Base-by-base conservation (phyloP, 139 green algal species). In the Yamagishiella unicocca region DNA sequence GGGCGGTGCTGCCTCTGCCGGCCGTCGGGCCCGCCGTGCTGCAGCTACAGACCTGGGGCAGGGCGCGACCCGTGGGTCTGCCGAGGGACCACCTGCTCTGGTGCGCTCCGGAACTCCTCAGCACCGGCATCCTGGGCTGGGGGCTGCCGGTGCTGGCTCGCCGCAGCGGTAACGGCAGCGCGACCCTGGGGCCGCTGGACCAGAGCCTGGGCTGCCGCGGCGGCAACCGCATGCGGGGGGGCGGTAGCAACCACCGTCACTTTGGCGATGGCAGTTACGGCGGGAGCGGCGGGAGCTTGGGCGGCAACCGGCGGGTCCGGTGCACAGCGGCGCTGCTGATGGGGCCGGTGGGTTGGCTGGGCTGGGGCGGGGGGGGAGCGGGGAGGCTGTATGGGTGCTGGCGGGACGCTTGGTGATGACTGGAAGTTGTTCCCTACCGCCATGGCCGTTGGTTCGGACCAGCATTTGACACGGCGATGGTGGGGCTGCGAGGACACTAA, bases 1-100 rank as follows among this genome's bases (percentile, higher is more conserved):
- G 62, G 4, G 61, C 79, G 42, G 3, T 85, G 61, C 61, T 86
- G n/a, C 22, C 80, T 7, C 42, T 77, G 31, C 80, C 80, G 9
- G 62, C 64, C 8, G 31, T 86, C 40, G 31, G 64, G 0, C 80
- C 80, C 1, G 80, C 80, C 7, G 29, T 86, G 64, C 80, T 86
- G 17, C 80, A 86, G 64, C 17, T 86, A 43, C 80, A 68, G 64
- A 86, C 80, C 5, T 86, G 80, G 80, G 80, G 80, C n/a, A 42
- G 80, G 7, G 80, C 80, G 17, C 80, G 80, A 31, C 80, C 66
- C n/a, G 43, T 86, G 61, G 62, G 43, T 40, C 31, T 86, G 43
- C 80, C 80, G 0, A 42, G 64, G 2, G 80, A 86, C 1, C 62
- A 78, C n/a, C 43, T 86, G 31, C 35, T 86, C 2, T 86, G 80